phyloP scores from a whole-genome alignment of 768 basidiomycete species.

The Kwoniella heveanensis region DNA sequence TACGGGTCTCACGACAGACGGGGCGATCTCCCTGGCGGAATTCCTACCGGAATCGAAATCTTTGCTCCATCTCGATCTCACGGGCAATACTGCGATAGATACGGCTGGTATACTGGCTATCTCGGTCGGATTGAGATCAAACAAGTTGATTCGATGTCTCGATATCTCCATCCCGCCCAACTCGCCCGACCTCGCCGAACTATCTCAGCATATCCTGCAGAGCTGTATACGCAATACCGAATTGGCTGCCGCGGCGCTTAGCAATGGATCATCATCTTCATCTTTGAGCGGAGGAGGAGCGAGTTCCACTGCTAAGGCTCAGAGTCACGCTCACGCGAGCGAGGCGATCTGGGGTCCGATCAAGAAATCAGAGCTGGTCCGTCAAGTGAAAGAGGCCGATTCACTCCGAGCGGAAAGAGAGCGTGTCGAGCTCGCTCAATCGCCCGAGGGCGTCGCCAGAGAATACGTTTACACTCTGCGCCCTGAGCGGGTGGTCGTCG shows the following conservation, averaged over 20 bases:
- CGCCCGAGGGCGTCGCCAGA: slow-evolving; percentile 50
- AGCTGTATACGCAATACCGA: slow-evolving; percentile 93
- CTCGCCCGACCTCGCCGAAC: slow-evolving; percentile 59
- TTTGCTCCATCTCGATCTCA: slow-evolving; percentile 87
- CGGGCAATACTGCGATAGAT: slow-evolving; percentile 71
- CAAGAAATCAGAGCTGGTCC: slow-evolving; percentile 55
- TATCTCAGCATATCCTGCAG: slow-evolving; percentile 86
- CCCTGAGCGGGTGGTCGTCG: slow-evolving; percentile 44
- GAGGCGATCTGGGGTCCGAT: slow-evolving; percentile 60
- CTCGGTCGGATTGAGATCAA: slow-evolving; percentile 75
- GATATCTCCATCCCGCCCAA: slow-evolving; percentile 86
- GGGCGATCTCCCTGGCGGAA: slow-evolving; percentile 92
- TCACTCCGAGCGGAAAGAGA: slow-evolving; percentile 48
- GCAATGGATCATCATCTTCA: too few relatives aligned
- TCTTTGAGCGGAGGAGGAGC: too few relatives aligned
- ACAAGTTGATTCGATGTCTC: slow-evolving; percentile 83
- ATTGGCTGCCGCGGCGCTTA: slow-evolving; percentile 59
- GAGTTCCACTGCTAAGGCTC: slow-evolving; percentile 56
- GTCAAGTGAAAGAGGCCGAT: slow-evolving; percentile 56
- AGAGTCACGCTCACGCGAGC: slow-evolving; percentile 48
- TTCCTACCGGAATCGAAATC: slow-evolving; percentile 88
- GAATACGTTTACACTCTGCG: slow-evolving; percentile 54
- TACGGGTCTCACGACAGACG: slow-evolving; percentile 74
- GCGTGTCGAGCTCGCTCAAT: slow-evolving; percentile 37
- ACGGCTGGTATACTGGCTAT: slow-evolving; percentile 92